phyloP scores from a whole-genome alignment of 2,329 filamentous ascomycete genomes.

The Aspergillus ochraceus region DNA sequence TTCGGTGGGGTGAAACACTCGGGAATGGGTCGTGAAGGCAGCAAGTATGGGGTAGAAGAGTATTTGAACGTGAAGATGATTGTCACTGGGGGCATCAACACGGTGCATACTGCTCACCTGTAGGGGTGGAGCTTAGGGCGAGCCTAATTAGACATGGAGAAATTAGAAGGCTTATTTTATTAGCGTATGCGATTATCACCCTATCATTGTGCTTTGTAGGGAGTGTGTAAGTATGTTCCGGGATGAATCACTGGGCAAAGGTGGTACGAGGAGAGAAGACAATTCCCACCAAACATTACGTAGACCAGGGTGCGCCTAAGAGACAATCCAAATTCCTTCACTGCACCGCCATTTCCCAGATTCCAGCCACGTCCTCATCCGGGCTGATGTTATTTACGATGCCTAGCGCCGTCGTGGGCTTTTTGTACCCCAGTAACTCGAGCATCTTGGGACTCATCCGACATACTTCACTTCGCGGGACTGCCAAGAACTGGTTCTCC shows the following conservation, averaged over 20 bases:
- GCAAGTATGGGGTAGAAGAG: conserved; percentile 71
- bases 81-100: conserved; percentile 13
- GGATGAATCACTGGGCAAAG: no score
- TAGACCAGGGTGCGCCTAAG: no score
- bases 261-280: no score
- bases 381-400: conserved; percentile 32
- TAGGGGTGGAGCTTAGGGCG: no score
- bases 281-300: no score
- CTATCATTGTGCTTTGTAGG: no score
- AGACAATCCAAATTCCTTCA: no score
- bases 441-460: conserved; percentile 35
- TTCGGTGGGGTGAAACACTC: conserved; percentile 80
- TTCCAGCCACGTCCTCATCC: conserved; percentile 15
- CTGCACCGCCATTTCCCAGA: conserved; percentile 5
- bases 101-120: no score
- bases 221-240: no score
- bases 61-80: conserved; percentile 67
- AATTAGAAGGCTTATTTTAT: no score
- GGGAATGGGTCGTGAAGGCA: conserved; percentile 75
- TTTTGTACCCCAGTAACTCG: conserved; percentile 34
- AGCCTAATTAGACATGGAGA: no score
- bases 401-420: conserved; percentile 30
- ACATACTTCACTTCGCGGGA: conserved; percentile 30
- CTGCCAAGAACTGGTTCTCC: conserved; percentile 37
- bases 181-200: no score